Conservation (phyloP, 2,329 filamentous ascomycete genomes). For the Alternaria rosae region DNA sequence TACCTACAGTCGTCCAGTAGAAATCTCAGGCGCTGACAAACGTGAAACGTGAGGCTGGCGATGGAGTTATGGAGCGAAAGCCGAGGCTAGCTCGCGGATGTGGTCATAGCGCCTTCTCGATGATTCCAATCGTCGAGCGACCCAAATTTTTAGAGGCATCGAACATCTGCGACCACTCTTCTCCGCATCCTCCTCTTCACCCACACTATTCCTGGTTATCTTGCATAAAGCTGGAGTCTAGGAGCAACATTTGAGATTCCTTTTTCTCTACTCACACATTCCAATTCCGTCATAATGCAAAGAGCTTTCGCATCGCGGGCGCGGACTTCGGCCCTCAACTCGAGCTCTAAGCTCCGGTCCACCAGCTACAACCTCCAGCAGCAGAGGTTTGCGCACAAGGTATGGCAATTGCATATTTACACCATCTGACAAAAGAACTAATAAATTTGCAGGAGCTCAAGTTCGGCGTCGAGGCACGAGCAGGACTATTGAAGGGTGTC, state of each 20-base stretch:
- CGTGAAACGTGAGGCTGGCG: slow-evolving; percentile 1
- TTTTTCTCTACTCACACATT: slow-evolving; percentile 25
- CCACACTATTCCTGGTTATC: slow-evolving; percentile 39
- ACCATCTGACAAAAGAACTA: background rate
- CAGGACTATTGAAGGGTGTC: slow-evolving; percentile 87
- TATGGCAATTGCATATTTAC: slow-evolving; percentile 53
- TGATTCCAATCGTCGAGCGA: slow-evolving; percentile 16
- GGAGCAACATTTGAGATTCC: slow-evolving; percentile 43
- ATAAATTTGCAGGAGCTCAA: slow-evolving; percentile 78
- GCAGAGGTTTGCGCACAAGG: slow-evolving; percentile 97
- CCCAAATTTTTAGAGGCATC: slow-evolving; percentile 17
- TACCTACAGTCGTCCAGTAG: background rate
- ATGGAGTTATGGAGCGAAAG: slow-evolving; percentile 10
- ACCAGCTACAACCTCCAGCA: slow-evolving; percentile 78
- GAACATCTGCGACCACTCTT: slow-evolving; percentile 13
- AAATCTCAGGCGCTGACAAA: background rate
- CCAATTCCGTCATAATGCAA: slow-evolving; percentile 75
- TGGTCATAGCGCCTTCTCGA: slow-evolving; percentile 21
- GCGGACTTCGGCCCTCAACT: slow-evolving; percentile 80
- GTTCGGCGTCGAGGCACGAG: slow-evolving; percentile 94
- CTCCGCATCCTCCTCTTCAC: slow-evolving; percentile 31
- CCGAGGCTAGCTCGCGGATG: slow-evolving; percentile 15
- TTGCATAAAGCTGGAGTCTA: slow-evolving; percentile 48
- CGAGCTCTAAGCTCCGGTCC: slow-evolving; percentile 59
- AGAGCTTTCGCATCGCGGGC: slow-evolving; percentile 85